phyloP scores from a whole-genome alignment of 2,329 filamentous ascomycete species.

The Sporothrix dimorphospora region DNA sequence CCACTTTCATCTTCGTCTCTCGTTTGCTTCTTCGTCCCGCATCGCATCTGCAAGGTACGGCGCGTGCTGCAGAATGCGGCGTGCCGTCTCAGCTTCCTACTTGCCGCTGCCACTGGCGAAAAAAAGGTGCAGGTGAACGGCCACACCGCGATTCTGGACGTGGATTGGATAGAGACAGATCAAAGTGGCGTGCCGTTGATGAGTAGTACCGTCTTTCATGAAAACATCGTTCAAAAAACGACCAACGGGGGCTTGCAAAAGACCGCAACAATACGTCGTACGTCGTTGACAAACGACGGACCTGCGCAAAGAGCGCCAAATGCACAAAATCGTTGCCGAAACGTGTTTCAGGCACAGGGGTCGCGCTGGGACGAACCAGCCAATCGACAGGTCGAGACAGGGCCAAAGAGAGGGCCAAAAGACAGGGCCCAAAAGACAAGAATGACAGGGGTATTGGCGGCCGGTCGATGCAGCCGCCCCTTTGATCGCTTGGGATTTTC shows the following conservation, averaged over 20 bases:
- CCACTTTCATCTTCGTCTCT: background rate
- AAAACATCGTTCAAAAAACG: background rate
- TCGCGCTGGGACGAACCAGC: background rate
- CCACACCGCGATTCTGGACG: background rate
- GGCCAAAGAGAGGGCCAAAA: background rate
- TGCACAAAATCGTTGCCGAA: background rate
- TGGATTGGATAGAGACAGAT: background rate
- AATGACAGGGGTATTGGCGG: background rate
- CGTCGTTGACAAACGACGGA: too few relatives aligned
- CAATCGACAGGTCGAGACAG: slow-evolving; percentile 11
- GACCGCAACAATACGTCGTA: too few relatives aligned
- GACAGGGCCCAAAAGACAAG: background rate
- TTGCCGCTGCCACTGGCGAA: background rate
- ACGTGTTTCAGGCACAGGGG: slow-evolving; percentile 25
- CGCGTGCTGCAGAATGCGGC: slow-evolving; percentile 12
- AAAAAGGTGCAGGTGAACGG: background rate
- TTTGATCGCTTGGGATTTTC: slow-evolving; percentile 8
- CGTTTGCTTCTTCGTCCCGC: background rate
- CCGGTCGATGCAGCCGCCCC: slow-evolving; percentile 1
- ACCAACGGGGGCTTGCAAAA: too few relatives aligned
- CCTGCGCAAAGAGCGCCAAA: background rate
- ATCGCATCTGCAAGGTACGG: slow-evolving; percentile 3
- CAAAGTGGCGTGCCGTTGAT: background rate
- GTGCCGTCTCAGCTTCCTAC: background rate
- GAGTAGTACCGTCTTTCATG: background rate